Conservation (phyloP, 1,139 yeast species). For the Martiniozyma asiatica region DNA sequence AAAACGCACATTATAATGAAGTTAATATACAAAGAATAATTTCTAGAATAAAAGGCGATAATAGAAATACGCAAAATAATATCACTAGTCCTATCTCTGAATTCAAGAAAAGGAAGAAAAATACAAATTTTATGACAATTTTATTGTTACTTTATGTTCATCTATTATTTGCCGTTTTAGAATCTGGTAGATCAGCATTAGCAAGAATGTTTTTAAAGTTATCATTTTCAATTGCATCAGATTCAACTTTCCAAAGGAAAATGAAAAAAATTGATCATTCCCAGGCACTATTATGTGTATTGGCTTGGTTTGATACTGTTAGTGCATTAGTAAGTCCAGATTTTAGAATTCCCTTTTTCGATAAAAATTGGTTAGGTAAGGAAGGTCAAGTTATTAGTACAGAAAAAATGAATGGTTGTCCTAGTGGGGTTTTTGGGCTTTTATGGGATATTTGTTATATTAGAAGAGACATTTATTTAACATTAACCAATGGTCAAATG, state of each 20-base stretch:
- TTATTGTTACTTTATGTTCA: constrained; percentile 40
- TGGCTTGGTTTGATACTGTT: constrained; percentile 47
- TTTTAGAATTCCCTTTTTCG: constrained; percentile 38
- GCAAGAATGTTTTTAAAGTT: constrained; percentile 35
- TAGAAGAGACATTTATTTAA: too few relatives aligned
- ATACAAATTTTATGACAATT: constrained; percentile 36
- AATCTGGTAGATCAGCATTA: constrained; percentile 39
- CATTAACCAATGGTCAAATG: too few relatives aligned
- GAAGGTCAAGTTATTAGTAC: constrained; percentile 31
- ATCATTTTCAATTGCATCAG: constrained; percentile 37
- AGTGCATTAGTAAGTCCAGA: constrained; percentile 44
- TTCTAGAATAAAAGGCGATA: too few relatives aligned
- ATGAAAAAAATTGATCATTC: constrained; percentile 34
- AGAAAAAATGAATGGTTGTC: constrained; percentile 43
- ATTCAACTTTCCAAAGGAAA: constrained; percentile 23
- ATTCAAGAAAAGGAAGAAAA: constrained; percentile 21
- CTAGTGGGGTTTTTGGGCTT: constrained; percentile 39
- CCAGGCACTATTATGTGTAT: constrained; percentile 32
- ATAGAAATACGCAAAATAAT: too few relatives aligned
- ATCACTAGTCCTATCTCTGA: too few relatives aligned
- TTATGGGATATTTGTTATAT: constrained; percentile 14
- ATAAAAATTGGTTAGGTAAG: constrained; percentile 39
- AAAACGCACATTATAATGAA: too few relatives aligned
- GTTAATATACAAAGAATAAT: too few relatives aligned
- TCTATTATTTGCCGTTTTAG: constrained; percentile 36